Evolutionary conservation across 768 basidiomycete genomes (phyloP), one percentile per base, ranked within the genome.

Genomic region (Auricularia auricula-judae): DNA sequence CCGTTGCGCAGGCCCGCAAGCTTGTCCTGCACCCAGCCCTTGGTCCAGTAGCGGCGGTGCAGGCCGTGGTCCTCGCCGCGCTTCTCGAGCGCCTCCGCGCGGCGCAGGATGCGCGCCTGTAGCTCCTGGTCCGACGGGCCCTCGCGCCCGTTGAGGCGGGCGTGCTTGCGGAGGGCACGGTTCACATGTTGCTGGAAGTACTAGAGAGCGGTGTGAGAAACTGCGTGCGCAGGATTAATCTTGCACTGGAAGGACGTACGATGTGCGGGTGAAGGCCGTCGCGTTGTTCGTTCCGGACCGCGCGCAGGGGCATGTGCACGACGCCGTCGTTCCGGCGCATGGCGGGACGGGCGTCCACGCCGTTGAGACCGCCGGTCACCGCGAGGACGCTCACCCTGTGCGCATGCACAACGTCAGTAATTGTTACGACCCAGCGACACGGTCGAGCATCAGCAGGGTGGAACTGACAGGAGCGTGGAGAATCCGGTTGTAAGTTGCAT

Each of bases 181-280:
- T 89, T 91, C 66, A 87, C 81, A 69, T 85, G 80, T 73, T 87
- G 89, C 72, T 90, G 88, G 39, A 86, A 74, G 56, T 81, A 72
- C 89, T 91, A 70, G 23, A 47, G 4, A 12, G 36, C 14, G 8
- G 10, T 18, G 35, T 44, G 4, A 61, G 36, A 29, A 10, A 35
- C 54, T 21, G 34, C 53, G 29, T 29, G 29, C 29, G 29, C 29
- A 29, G 29, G 29, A 29, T 29, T 29, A 29, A 29, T 29, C 29
- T 29, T 29, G 29, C 29, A 29, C 29, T 29, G 18, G 7, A 36
- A 39, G 11, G 34, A 72, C 81, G 47, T 64, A 82, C 82, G 62
- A 81, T 63, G 64, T 74, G 76, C 35, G 81, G 79, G 64, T 81
- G 78, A 34, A 79, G 62, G 65, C 74, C 75, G n/a, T 63, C 67